Evolutionary conservation across 148 eudicot genomes (phyloP).

Genomic region (Tetragonia tetragonoides): DNA sequence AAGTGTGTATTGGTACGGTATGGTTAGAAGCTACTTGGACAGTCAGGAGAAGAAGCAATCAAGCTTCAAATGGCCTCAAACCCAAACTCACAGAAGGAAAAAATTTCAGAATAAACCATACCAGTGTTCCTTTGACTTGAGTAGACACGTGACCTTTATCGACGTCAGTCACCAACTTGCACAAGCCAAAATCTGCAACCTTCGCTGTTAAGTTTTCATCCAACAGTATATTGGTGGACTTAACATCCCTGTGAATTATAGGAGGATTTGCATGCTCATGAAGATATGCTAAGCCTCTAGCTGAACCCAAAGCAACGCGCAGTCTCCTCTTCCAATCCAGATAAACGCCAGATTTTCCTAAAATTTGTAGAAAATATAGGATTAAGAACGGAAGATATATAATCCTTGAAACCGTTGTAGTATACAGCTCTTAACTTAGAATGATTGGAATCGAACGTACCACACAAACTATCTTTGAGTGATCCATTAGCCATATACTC

Average conservation of each 20-base stretch:
- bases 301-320: constrained; percentile 82
- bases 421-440: not conserved
- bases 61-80: not conserved
- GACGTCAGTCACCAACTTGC: constrained; percentile 71
- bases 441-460: constrained; percentile 26
- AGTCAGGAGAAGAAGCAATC: not conserved
- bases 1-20: not conserved
- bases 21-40: not conserved
- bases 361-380: not conserved
- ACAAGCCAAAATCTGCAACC: constrained; percentile 92
- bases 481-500: constrained; percentile 91
- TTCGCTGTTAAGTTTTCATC: constrained; percentile 83
- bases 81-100: not conserved
- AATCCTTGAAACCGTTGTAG: not conserved
- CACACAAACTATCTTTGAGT: constrained; percentile 75
- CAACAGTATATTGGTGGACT: constrained; percentile 80
- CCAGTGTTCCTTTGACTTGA: constrained; percentile 96
- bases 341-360: constrained; percentile 78
- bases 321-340: constrained; percentile 91
- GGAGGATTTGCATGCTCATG: constrained; percentile 95
- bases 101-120: constrained; percentile 20
- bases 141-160: constrained; percentile 82
- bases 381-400: not conserved
- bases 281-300: constrained; percentile 85
- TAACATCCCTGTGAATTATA: constrained; percentile 90